phyloP scores from a whole-genome alignment of 2,329 filamentous ascomycete species.

The Blumeria graminis region DNA sequence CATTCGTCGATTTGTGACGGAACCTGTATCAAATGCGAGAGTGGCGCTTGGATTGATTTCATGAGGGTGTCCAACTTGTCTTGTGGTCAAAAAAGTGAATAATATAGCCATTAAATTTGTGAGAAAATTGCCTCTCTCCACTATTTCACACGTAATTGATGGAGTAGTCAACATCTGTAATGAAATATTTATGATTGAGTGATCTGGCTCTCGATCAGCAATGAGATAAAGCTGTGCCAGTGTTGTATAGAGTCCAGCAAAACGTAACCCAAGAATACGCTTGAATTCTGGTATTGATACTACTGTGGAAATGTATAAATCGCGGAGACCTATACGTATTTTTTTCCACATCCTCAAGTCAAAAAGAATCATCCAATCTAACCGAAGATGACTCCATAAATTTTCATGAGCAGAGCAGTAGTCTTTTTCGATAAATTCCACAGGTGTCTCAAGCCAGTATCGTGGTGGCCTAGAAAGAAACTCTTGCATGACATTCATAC shows the following conservation, averaged over 20 bases:
- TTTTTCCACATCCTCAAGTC: constrained; percentile 95
- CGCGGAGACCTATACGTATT: constrained; percentile 66
- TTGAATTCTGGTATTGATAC: constrained; percentile 94
- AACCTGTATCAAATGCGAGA: constrained; percentile 78
- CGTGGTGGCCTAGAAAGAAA: constrained; percentile 38
- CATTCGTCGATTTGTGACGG: constrained; percentile 82
- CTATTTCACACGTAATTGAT: constrained; percentile 86
- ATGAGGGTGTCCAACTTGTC: constrained; percentile 84
- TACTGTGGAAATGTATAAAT: constrained; percentile 89
- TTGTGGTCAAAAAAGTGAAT: constrained; percentile 87
- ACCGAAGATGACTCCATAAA: constrained; percentile 63
- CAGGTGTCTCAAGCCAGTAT: constrained; percentile 72
- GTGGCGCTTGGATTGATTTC: constrained; percentile 70
- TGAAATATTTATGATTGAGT: constrained; percentile 95
- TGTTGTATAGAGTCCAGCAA: constrained; percentile 82
- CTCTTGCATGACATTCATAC: constrained; percentile 19
- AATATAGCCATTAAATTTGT: constrained; percentile 88
- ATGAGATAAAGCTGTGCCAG: constrained; percentile 88
- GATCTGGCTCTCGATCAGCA: constrained; percentile 85
- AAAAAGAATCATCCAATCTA: constrained; percentile 89
- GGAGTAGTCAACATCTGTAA: constrained; percentile 92
- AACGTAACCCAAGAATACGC: constrained; percentile 72
- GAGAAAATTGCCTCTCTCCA: constrained; percentile 84
- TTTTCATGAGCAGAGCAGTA: constrained; percentile 56
- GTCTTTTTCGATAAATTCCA: constrained; percentile 36